Base-by-base conservation (phyloP, 2,329 filamentous ascomycete species). In the Fusarium hostae region DNA sequence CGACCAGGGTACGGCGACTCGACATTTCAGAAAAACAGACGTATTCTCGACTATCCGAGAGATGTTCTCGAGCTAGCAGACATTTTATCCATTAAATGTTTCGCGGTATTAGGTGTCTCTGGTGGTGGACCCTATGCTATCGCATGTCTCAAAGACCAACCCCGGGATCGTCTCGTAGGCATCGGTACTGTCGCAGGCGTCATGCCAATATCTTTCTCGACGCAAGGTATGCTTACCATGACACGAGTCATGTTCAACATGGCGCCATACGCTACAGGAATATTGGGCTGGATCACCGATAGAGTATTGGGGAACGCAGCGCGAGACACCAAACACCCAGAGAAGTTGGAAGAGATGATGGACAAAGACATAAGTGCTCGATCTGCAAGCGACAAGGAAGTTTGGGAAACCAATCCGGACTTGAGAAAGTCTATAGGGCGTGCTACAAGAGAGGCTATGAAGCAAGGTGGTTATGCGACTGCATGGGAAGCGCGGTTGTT, bases 111-210 rank as follows among this genome's bases (percentile, higher is more conserved):
- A 1, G 69, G 69, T 0, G 69, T 72, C 0, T 72, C 69, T 2
- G 69, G 69, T 5, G 69, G 69, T 5, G 69, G 69, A 0, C 69
- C 69, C 1, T 72, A 72, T 9, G 56, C 69, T 0, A 70, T 72
- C 3, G 52, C 69, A 2, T 72, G 69, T 9, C 56, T 66, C 3
- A 72, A 65, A 12, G 56, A 57, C 4, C 58, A 70, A 4, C 47
- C 69, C 0, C 30, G 40, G 2, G 60, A 72, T 3, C 57, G 69
- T 1, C 22, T 72, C 0, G 24, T 63, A 1, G 69, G 69, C 6
- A 40, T 72, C 6, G 56, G 60, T 0, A 64, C 59, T 3, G 48
- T 62, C 10, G 69, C 69, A 5, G 60, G 69, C 2, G 24, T 69
- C 1, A 72, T 72, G 69, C 69, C 69, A 4, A 22, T 60, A 2